Base-by-base conservation (phyloP, 2,329 filamentous ascomycete genomes). In the Cryphonectria parasitica region DNA sequence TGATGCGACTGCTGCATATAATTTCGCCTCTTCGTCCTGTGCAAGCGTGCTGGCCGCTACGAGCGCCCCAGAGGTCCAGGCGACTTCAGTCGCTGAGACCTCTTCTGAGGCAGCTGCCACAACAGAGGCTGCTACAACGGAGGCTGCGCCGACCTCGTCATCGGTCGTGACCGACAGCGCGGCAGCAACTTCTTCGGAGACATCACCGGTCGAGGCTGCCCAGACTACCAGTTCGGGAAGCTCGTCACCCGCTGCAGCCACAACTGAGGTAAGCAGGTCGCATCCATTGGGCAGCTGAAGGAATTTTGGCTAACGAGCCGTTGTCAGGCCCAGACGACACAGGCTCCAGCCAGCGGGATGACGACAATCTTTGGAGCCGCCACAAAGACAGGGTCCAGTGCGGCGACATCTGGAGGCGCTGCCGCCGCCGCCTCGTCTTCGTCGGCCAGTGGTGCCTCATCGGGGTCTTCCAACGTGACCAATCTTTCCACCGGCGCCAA, bases 401-500 rank as follows among this genome's bases (percentile, higher is more conserved):
- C 71, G 39, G 60, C 45, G 36, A 67, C 62, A 36, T 56, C 72
- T 49, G 69, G 43, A 17, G 58, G 66, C 17, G 43, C 28, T 1
- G 63, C 54, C 11, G 67, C 72, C 64, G 64, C 72, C 39, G 43
- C 69, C 3, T 63, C 72, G 34, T 56, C 67, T 2, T 64, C 68
- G 1, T 63, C 63, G 31, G 36, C 58, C 36, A 68, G 41, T 58
- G 61, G 39, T 58, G 56, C 66, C 31, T 71, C 68, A 15, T 62
- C 65, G 7, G 39, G 25, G 13, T 64, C 34, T 28, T 64, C 64
- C 11, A 34, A 52, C 41, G 64, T 64, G 54, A 2, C 54, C 73
- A 36, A 68, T 70, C 22, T 86, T n/a, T 81, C 82, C 3, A 77
- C 80, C 3, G 81, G 80, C 8, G 84, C 82, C 15, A 82, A 85